Percentiles rank a stretch among this genome's conserved stretches.
Evolutionary conservation across 2,329 filamentous ascomycete species (phyloP).

Genomic region (Magnaporthiopsis rhizophila): DNA sequence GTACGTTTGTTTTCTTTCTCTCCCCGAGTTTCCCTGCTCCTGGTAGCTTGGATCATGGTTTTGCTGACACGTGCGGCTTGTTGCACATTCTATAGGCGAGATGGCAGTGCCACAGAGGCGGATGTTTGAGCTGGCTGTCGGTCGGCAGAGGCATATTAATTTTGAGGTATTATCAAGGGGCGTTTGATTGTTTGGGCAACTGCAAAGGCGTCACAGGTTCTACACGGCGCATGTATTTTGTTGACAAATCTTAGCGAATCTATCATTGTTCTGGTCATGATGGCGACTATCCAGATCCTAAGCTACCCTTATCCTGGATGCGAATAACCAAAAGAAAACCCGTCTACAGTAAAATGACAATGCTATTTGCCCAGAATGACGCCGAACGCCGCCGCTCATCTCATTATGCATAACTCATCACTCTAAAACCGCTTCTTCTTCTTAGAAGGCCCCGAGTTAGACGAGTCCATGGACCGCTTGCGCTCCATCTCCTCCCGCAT

Average conservation of each 20-base stretch:
- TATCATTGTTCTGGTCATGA: not conserved
- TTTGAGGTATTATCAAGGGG: not conserved
- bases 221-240: not conserved
- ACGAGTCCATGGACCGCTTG: constrained; percentile 49
- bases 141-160: constrained; percentile 8
- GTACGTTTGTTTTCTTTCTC: constrained; percentile 42
- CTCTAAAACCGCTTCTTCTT: constrained; percentile 44
- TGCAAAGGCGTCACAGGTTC: not conserved
- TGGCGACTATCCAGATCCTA: not conserved
- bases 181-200: not conserved
- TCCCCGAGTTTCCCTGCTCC: not conserved
- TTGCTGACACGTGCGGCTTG: constrained; percentile 2
- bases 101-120: constrained; percentile 46
- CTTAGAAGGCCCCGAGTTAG: constrained; percentile 32
- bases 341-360: not conserved
- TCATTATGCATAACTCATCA: not conserved
- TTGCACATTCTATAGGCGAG: constrained; percentile 32
- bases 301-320: not conserved
- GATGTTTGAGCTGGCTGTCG: constrained; percentile 16
- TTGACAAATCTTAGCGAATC: not conserved
- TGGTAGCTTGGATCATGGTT: not conserved
- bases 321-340: not conserved
- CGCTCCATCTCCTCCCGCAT: constrained; percentile 79
- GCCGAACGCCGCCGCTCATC: not conserved
- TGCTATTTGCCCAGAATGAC: not conserved